These are phyloP conservation scores for Wickerhamiella brachini DNA, from an alignment of 805 yeast species.

Conservation along the genomic window DNA sequence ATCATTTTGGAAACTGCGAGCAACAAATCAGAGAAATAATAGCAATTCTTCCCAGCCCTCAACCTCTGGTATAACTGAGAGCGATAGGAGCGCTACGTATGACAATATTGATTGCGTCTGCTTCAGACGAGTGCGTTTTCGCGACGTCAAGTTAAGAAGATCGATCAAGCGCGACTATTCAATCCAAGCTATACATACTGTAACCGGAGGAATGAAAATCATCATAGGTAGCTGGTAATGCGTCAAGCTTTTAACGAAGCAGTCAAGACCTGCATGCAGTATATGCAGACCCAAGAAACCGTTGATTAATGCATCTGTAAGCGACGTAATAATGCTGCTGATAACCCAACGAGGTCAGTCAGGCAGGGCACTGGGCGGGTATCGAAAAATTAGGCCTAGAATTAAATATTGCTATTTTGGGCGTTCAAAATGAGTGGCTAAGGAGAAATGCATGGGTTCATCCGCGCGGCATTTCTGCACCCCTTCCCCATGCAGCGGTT, in stretches of 20 bases:
- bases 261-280: not conserved
- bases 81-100: too few relatives aligned
- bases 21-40: too few relatives aligned
- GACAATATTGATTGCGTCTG: too few relatives aligned
- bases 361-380: not conserved
- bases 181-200: too few relatives aligned
- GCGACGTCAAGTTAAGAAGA: too few relatives aligned
- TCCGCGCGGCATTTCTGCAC: not conserved
- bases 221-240: not conserved
- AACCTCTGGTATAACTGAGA: too few relatives aligned
- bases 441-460: not conserved
- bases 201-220: too few relatives aligned
- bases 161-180: too few relatives aligned
- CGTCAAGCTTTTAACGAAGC: not conserved
- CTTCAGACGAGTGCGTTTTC: too few relatives aligned
- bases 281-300: not conserved
- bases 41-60: too few relatives aligned
- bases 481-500: not conserved
- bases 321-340: not conserved
- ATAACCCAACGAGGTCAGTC: not conserved
- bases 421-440: not conserved
- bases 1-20: too few relatives aligned
- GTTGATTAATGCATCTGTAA: not conserved
- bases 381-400: too few relatives aligned
- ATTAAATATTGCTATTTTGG: not conserved